A percentile compares a stretch with the other conserved stretches of the same genome.
phyloP scores from a whole-genome alignment of 805 yeast species.

The Alloascoidea africana region DNA sequence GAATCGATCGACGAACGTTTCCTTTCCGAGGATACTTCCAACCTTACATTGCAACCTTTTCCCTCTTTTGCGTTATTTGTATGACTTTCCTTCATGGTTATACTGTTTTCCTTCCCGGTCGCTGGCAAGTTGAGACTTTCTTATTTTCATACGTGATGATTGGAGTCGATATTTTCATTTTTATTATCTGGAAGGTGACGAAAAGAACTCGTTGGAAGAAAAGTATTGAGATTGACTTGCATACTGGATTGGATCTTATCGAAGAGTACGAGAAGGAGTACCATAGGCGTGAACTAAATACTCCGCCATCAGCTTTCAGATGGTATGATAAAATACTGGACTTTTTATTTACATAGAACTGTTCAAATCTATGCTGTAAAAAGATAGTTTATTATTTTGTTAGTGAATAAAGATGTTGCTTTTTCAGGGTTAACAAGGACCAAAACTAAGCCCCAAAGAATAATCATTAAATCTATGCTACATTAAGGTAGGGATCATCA shows the following conservation, averaged over 20 bases:
- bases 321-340: constrained; percentile 66
- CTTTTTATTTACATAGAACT: constrained; percentile 1
- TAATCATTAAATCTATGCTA: background rate
- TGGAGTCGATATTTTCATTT: constrained; percentile 36
- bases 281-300: constrained; percentile 3
- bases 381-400: constrained; percentile 1
- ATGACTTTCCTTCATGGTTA: constrained; percentile 58
- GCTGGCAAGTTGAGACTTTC: constrained; percentile 48
- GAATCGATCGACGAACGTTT: constrained; percentile 27
- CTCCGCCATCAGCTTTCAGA: constrained; percentile 46
- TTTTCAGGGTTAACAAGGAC: too few relatives aligned
- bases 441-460: too few relatives aligned
- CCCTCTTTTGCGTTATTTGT: constrained; percentile 26
- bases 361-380: constrained; percentile 2
- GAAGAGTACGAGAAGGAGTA: constrained; percentile 35
- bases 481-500: background rate
- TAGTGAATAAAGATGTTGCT: constrained; percentile 1
- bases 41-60: constrained; percentile 41
- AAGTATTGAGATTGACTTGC: constrained; percentile 35
- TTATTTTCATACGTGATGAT: constrained; percentile 62
- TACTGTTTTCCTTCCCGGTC: constrained; percentile 49
- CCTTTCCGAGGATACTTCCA: constrained; percentile 42
- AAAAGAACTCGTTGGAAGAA: constrained; percentile 31
- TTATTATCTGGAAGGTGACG: constrained; percentile 33
- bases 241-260: constrained; percentile 37